A percentile compares a stretch with the other conserved stretches of the same genome.
Evolutionary conservation across 345 rosid species (phyloP).

Genomic region (Erucastrum elatum): DNA sequence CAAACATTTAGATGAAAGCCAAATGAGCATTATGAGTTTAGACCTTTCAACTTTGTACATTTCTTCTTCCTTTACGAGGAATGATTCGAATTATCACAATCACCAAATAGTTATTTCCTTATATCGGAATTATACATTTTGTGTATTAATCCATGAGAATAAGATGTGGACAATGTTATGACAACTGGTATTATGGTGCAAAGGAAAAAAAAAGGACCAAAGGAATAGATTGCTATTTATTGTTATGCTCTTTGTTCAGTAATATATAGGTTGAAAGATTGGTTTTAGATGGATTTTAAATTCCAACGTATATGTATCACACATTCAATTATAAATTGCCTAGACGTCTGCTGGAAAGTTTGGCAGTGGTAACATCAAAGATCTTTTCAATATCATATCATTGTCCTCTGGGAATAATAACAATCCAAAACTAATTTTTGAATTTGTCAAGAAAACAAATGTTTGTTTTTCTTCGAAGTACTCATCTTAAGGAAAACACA

Average conservation of each 20-base stretch:
- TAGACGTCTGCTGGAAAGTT: conserved; percentile 33
- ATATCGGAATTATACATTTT: neutral
- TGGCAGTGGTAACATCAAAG: conserved; percentile 28
- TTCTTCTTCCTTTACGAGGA: neutral
- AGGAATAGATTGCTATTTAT: conserved; percentile 21
- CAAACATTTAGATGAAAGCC: neutral
- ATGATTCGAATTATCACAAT: conserved; percentile 27
- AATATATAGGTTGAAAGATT: conserved; percentile 35
- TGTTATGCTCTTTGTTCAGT: conserved; percentile 20
- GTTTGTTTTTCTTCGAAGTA: conserved; percentile 14
- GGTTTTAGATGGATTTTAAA: conserved; percentile 1
- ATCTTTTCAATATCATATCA: conserved; percentile 31
- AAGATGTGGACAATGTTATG: conserved; percentile 29
- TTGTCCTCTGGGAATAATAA: conserved; percentile 19
- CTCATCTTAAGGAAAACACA: neutral
- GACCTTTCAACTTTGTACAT: conserved; percentile 22
- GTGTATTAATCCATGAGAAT: neutral
- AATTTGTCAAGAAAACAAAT: neutral
- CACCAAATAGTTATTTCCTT: conserved; percentile 8
- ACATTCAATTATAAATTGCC: conserved; percentile 31
- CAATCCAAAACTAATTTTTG: conserved; percentile 18
- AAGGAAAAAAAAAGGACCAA: conserved; percentile 12
- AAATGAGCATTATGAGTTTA: conserved; percentile 17
- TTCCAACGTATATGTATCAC: conserved; percentile 27
- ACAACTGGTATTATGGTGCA: conserved; percentile 21